Evolutionary conservation across 305 asterid genomes (phyloP).

Genomic region (Fraxinus velutina): DNA sequence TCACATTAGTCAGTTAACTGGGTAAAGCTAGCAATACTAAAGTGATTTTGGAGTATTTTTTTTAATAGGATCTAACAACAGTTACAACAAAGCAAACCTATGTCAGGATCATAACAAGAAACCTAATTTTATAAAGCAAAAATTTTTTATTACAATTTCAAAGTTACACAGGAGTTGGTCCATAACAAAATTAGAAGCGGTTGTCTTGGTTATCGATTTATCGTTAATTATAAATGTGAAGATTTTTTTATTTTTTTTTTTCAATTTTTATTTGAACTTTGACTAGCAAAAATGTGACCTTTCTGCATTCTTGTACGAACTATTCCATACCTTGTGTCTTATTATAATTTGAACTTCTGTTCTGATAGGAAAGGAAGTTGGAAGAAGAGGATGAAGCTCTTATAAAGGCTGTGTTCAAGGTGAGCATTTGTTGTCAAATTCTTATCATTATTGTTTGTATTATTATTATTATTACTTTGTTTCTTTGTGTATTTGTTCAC

Average conservation of each 20-base stretch:
- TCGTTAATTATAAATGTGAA: not conserved
- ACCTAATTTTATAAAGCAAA: not conserved
- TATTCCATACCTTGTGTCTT: not conserved
- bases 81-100: not conserved
- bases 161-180: not conserved
- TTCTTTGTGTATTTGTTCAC: not conserved
- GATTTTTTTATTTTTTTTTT: not conserved
- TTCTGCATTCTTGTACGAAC: not conserved
- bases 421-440: constrained; percentile 14
- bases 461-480: not conserved
- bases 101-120: not conserved
- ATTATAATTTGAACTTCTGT: not conserved
- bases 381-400: constrained; percentile 75
- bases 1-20: not conserved
- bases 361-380: constrained; percentile 48
- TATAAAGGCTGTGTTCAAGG: constrained; percentile 49
- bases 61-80: not conserved
- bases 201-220: not conserved
- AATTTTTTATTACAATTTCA: not conserved
- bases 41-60: not conserved
- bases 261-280: not conserved
- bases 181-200: not conserved
- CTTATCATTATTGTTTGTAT: not conserved
- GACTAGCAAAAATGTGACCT: not conserved
- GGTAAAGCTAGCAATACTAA: not conserved